These are phyloP conservation scores for Colletotrichum sp. DNA, from an alignment of 2,329 filamentous ascomycete genomes.

Conservation along the genomic window DNA sequence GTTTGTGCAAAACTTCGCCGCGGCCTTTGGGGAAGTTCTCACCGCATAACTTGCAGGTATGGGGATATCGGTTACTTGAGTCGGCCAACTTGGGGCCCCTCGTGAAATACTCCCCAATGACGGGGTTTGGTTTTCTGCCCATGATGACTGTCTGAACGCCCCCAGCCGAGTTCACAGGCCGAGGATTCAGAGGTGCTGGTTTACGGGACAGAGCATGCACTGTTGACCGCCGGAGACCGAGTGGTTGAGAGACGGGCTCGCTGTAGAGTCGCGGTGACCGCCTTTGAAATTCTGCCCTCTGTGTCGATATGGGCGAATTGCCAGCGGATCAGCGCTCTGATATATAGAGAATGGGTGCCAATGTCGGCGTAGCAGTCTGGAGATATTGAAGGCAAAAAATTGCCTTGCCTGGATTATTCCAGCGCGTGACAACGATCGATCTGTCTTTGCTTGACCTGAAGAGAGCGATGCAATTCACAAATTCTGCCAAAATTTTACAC, in stretches of 20 bases:
- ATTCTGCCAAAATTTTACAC: slow-evolving; percentile 50
- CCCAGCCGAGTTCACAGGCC: not conserved
- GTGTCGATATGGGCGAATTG: slow-evolving; percentile 7
- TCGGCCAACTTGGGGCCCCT: slow-evolving; percentile 86
- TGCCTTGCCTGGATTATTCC: slow-evolving; percentile 12
- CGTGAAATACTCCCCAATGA: slow-evolving; percentile 89
- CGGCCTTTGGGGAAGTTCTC: slow-evolving; percentile 91
- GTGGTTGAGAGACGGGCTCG: not conserved
- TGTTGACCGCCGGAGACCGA: not conserved
- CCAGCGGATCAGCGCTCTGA: not conserved
- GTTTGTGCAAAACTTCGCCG: slow-evolving; percentile 80
- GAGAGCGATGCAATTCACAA: slow-evolving; percentile 22
- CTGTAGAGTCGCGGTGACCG: slow-evolving; percentile 13
- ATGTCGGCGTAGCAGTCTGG: not conserved
- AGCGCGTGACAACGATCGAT: slow-evolving; percentile 2
- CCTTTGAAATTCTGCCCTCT: slow-evolving; percentile 19
- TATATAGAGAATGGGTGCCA: not conserved
- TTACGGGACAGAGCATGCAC: not conserved
- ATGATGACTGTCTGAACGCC: slow-evolving; percentile 48
- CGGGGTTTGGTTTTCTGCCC: slow-evolving; percentile 83
- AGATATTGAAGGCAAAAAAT: not conserved
- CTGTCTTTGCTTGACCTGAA: not conserved
- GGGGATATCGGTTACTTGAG: slow-evolving; percentile 89
- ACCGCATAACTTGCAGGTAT: slow-evolving; percentile 88
- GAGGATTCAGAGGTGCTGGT: not conserved